phyloP scores from a whole-genome alignment of 108 stramenopile species.

The Nannochloropsis oceanica region DNA sequence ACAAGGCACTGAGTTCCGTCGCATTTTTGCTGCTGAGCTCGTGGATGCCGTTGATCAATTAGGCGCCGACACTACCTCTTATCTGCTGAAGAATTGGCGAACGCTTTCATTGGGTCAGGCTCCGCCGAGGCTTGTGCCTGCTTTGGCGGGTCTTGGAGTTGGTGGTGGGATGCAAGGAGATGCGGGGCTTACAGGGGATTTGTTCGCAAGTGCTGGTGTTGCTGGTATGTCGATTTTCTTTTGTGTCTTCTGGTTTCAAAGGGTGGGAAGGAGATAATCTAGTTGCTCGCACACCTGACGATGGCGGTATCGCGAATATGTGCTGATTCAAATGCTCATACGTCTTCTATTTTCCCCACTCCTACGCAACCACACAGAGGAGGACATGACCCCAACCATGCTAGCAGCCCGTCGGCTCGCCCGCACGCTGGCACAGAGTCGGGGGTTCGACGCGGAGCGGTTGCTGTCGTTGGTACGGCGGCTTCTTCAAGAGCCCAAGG shows the following conservation, averaged over 20 bases:
- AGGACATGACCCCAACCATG: constrained; percentile 21
- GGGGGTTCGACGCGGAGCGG: background rate
- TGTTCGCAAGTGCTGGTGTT: no score
- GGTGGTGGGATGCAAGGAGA: no score
- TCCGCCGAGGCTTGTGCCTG: background rate
- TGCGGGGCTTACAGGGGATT: no score
- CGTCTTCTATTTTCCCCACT: no score
- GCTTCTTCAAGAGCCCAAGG: constrained; percentile 19
- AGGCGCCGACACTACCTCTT: constrained; percentile 7
- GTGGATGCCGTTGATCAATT: constrained; percentile 24
- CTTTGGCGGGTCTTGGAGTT: no score
- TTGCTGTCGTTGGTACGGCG: constrained; percentile 18
- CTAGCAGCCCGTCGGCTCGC: background rate
- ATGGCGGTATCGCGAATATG: no score
- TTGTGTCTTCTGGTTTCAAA: no score
- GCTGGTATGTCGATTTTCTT: no score
- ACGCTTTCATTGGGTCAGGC: background rate
- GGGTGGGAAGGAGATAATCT: no score
- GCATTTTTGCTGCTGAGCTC: constrained; percentile 7
- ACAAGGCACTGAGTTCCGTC: constrained; percentile 43
- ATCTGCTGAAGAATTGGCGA: constrained; percentile 6
- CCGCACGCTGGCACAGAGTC: background rate
- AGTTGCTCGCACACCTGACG: no score
- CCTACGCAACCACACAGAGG: background rate
- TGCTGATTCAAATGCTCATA: no score